Percentiles rank a stretch among this genome's conserved stretches.
These are phyloP conservation scores for Chytriomyces hyalinus DNA, from an alignment of 192 early-diverging fungal species.

Conservation along the genomic window DNA sequence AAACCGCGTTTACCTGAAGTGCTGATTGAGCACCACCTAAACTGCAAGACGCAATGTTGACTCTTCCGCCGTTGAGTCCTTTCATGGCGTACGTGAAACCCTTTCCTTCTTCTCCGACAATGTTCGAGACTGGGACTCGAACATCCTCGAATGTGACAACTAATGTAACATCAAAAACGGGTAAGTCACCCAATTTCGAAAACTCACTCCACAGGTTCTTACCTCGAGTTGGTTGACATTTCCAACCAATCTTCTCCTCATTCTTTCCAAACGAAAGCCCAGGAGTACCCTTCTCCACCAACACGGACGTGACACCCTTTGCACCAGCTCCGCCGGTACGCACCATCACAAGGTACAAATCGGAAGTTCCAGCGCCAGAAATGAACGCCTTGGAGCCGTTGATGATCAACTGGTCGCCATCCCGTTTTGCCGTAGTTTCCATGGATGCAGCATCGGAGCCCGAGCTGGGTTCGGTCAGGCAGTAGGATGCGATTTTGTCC, in stretches of 20 bases:
- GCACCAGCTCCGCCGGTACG: conserved; percentile 61
- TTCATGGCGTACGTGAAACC: conserved; percentile 70
- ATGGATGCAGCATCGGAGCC: conserved; percentile 70
- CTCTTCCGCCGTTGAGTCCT: conserved; percentile 63
- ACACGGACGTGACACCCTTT: conserved; percentile 61
- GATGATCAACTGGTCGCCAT: conserved; percentile 48
- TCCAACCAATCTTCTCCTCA: conserved; percentile 67
- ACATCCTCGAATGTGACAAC: conserved; percentile 66
- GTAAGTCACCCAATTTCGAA: background rate
- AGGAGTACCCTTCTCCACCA: conserved; percentile 62
- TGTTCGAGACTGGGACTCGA: conserved; percentile 54
- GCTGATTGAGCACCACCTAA: conserved; percentile 62
- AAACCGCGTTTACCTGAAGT: conserved; percentile 40
- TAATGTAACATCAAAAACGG: background rate
- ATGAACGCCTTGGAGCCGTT: conserved; percentile 57
- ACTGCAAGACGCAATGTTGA: conserved; percentile 66
- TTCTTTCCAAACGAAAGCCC: conserved; percentile 68
- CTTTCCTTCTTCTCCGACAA: conserved; percentile 62
- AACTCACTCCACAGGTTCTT: background rate
- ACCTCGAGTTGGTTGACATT: conserved; percentile 61
- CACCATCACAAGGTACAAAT: conserved; percentile 66
- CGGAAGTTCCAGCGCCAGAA: conserved; percentile 54
- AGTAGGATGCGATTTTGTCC: conserved; percentile 51
- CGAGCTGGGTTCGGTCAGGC: conserved; percentile 54
- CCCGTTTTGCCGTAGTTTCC: conserved; percentile 54